A percentile compares a stretch with the other conserved stretches of the same genome.
These are phyloP conservation scores for Trichodelitschia bisporula DNA, from an alignment of 495 filamentous ascomycete species.

Conservation along the genomic window DNA sequence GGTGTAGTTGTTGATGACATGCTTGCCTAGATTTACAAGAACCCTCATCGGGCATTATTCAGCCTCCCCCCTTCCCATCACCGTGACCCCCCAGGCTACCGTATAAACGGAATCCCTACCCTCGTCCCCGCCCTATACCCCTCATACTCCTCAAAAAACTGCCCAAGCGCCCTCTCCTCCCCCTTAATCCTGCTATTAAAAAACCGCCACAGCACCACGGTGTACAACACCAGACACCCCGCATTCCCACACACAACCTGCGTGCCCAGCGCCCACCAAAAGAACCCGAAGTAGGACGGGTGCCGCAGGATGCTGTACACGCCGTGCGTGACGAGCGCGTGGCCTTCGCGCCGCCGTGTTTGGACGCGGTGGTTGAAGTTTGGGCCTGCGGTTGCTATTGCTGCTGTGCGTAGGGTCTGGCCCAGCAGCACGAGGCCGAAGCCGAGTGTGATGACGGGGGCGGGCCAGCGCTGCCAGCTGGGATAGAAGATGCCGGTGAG, in stretches of 20 bases:
- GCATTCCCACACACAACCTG: constrained; percentile 75
- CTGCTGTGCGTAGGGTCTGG: constrained; percentile 44
- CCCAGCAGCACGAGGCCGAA: constrained; percentile 40
- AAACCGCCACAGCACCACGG: constrained; percentile 58
- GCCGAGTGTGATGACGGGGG: constrained; percentile 17
- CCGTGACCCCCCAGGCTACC: too few relatives aligned
- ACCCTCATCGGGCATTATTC: too few relatives aligned
- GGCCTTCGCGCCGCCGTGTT: constrained; percentile 32
- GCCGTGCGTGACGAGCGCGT: constrained; percentile 58
- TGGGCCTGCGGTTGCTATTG: constrained; percentile 71
- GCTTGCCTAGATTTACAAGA: too few relatives aligned
- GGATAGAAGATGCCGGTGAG: not conserved
- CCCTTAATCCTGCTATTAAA: constrained; percentile 45
- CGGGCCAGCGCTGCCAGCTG: not conserved
- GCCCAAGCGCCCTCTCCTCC: too few relatives aligned
- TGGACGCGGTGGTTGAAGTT: constrained; percentile 87
- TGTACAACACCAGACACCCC: constrained; percentile 50
- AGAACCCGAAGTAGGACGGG: constrained; percentile 91
- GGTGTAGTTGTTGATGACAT: too few relatives aligned
- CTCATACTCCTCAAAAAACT: too few relatives aligned
- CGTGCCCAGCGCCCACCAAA: constrained; percentile 91
- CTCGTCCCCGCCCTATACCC: too few relatives aligned
- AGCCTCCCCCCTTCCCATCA: too few relatives aligned
- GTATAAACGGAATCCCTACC: too few relatives aligned
- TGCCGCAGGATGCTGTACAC: constrained; percentile 43